These are phyloP conservation scores for Trichosporon ovoides DNA, from an alignment of 1,284 basidiomycete genomes.

Conservation along the genomic window DNA sequence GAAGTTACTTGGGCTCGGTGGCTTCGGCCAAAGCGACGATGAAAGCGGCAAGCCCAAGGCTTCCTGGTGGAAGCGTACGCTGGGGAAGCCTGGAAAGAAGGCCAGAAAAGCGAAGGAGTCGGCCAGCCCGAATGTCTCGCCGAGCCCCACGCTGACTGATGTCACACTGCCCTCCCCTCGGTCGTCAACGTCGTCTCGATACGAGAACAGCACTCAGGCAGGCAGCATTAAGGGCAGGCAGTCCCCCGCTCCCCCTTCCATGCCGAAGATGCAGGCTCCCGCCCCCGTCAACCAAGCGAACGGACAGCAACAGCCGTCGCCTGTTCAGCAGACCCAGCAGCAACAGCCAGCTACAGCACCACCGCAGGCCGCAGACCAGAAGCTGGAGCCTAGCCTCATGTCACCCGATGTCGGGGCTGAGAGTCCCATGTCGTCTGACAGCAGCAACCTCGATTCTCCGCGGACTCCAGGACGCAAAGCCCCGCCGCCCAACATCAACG, in stretches of 20 bases:
- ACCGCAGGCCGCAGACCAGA: background rate
- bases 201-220: background rate
- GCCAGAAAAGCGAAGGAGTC: conserved; percentile 4
- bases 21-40: conserved; percentile 13
- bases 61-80: conserved; percentile 22
- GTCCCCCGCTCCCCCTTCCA: background rate
- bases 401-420: conserved; percentile 10
- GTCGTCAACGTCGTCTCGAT: conserved; percentile 1
- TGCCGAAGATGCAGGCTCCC: background rate
- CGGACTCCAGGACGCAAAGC: conserved; percentile 22
- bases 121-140: background rate
- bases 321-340: background rate
- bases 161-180: background rate
- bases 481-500: conserved; percentile 35
- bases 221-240: conserved; percentile 1
- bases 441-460: background rate
- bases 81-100: conserved; percentile 16
- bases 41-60: conserved; percentile 13
- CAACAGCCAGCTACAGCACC: background rate
- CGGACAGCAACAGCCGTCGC: background rate
- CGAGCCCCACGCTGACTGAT: background rate
- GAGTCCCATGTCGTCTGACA: conserved; percentile 5
- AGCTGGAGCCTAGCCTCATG: conserved; percentile 16
- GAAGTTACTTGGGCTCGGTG: conserved; percentile 35
- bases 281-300: background rate